Evolutionary conservation across 495 filamentous ascomycete species (phyloP), one percentile per base, ranked within the genome.

Genomic region (Xylaria telfairii): DNA sequence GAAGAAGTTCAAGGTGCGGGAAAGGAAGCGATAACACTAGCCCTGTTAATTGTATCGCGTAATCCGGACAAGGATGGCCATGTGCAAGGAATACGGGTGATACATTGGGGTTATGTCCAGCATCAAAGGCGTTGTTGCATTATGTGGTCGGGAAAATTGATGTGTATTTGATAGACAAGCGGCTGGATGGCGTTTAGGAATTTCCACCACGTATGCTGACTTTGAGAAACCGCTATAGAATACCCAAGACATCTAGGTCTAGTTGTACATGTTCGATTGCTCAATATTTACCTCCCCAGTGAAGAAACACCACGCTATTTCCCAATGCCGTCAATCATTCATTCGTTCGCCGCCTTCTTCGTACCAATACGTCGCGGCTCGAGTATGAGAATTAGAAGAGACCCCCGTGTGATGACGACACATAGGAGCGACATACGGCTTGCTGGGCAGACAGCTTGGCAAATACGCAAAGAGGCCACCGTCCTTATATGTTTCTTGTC

Each of bases 1-100:
- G 17, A 85, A 91, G 77, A 95, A 92, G 81, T 95, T 91, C 82
- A 96, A 96, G 84, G 84, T 94, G 24, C 82, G 90, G 63, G 91
- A 93, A 83, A 85, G 94, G 74, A 97, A 96, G 86, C 87, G 88
- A 76, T 96, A 82, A 86, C 71, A 21, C n/a, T 9, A 37, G n/a
- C 17, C 17, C 9, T 44, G 39, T 47, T 13, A 6, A 42, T 44
- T 41, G 6, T 1, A 46, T 53, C 30, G 49, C 49, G 13, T 19
- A 32, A 28, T 44, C 24, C 19, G 10, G 15, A 51, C 26, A 6
- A 39, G 61, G 10, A 56, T 15, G 47, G 17, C 19, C 13, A n/a
- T 10, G 37, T 34, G 19, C 46, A 0, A 12, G 10, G 24, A 44
- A 39, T 10, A 49, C 4, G 12, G 47, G 15, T 0, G 34, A 34